These are phyloP conservation scores for Coemansia sp. DNA, from an alignment of 192 early-diverging fungal species.

Conservation along the genomic window DNA sequence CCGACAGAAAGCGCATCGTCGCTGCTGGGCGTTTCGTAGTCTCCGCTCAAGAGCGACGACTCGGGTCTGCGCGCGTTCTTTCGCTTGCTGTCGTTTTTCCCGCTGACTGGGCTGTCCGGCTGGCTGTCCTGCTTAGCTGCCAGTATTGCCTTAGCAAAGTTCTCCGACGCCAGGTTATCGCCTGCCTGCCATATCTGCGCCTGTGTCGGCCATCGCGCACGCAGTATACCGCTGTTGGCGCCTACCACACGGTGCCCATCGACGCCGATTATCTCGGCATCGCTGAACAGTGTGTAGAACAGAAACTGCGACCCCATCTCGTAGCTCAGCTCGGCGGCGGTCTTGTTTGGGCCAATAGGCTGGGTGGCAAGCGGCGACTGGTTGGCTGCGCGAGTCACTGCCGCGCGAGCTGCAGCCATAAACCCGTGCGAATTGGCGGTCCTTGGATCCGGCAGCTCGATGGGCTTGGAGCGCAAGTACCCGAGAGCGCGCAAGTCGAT, in stretches of 20 bases:
- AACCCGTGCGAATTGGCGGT: conserved; percentile 21
- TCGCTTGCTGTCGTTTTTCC: neutral
- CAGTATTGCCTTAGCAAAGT: conserved; percentile 6
- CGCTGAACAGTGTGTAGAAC: conserved; percentile 45
- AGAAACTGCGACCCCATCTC: conserved; percentile 51
- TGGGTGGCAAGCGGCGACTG: conserved; percentile 1
- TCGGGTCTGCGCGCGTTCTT: conserved; percentile 24
- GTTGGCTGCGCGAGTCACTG: conserved; percentile 19
- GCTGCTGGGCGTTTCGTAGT: conserved; percentile 19
- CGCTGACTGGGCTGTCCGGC: neutral
- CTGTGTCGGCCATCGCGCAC: conserved; percentile 51
- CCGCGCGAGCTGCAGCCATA: conserved; percentile 25
- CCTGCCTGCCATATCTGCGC: conserved; percentile 38
- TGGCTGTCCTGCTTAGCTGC: conserved; percentile 13
- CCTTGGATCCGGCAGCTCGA: conserved; percentile 34
- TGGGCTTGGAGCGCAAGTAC: conserved; percentile 50
- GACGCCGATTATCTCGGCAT: conserved; percentile 31
- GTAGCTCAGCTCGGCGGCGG: conserved; percentile 18
- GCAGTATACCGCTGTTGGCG: conserved; percentile 49
- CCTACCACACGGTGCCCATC: conserved; percentile 30
- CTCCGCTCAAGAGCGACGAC: conserved; percentile 37
- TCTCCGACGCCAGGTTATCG: conserved; percentile 4
- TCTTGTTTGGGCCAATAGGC: conserved; percentile 2
- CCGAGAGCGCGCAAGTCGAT: conserved; percentile 76
- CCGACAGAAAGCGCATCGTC: conserved; percentile 3